Conservation (phyloP, 1,139 yeast species). For the Taphrina confusa region DNA sequence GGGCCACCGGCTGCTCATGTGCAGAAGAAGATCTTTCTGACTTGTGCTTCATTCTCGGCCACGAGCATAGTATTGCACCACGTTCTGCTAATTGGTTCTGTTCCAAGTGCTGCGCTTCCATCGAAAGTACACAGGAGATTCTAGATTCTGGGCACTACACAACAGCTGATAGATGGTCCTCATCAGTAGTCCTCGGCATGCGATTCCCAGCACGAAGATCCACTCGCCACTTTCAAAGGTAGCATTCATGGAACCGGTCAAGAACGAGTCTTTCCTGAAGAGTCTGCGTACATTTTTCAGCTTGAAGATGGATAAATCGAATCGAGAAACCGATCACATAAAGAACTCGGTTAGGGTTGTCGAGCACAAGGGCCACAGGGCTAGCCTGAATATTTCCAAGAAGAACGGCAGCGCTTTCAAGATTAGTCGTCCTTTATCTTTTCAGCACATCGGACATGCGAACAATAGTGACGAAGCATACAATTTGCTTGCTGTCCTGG, state of each 20-base stretch:
- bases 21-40: no score
- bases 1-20: no score
- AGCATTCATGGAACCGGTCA: constrained; percentile 8
- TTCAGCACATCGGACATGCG: constrained; percentile 15
- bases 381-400: neutral
- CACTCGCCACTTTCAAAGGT: no score
- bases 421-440: constrained; percentile 3
- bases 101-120: no score
- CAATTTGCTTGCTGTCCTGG: neutral
- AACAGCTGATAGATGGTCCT: no score
- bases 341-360: no score
- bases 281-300: constrained; percentile 5
- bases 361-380: neutral
- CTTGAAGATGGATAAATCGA: neutral
- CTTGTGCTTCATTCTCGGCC: neutral
- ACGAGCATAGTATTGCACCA: constrained; percentile 1
- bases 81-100: no score
- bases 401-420: neutral
- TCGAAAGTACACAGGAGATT: no score
- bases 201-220: no score
- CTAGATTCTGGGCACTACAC: no score
- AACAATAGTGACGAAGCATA: neutral
- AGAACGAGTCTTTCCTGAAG: constrained; percentile 7
- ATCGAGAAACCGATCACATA: neutral
- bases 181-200: no score